Evolutionary conservation across 2,329 filamentous ascomycete species (phyloP).

Genomic region (Fusarium stilboides): DNA sequence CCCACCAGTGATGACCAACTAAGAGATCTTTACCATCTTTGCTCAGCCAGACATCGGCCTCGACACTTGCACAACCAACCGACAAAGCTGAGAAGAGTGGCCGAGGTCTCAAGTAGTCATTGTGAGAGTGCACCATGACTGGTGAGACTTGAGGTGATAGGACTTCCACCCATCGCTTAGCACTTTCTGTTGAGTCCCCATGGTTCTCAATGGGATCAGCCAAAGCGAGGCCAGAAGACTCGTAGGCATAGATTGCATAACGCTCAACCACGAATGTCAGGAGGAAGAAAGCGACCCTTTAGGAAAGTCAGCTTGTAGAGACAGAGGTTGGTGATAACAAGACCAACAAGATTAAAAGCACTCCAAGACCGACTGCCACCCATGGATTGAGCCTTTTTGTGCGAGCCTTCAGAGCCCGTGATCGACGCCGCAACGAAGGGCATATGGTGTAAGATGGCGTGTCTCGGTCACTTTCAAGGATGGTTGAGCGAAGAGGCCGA

Average conservation of each 20-base stretch:
- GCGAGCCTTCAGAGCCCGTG: background rate
- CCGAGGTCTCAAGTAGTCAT: slow-evolving; percentile 76
- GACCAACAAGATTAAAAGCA: slow-evolving; percentile 33
- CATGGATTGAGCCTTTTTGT: slow-evolving; percentile 16
- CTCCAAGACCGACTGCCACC: slow-evolving; percentile 5
- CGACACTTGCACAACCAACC: slow-evolving; percentile 73
- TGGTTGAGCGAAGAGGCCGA: slow-evolving; percentile 21
- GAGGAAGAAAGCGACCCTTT: slow-evolving; percentile 30
- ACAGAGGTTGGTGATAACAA: too few species aligned
- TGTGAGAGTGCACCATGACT: slow-evolving; percentile 70
- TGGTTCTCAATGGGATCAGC: slow-evolving; percentile 32
- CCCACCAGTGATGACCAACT: slow-evolving; percentile 71
- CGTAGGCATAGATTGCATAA: slow-evolving; percentile 33
- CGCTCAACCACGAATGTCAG: slow-evolving; percentile 30
- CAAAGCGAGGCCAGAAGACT: slow-evolving; percentile 28
- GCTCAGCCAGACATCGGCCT: slow-evolving; percentile 77
- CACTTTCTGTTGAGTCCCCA: slow-evolving; percentile 27
- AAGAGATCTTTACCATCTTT: slow-evolving; percentile 65
- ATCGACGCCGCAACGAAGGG: background rate
- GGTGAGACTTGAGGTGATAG: slow-evolving; percentile 38
- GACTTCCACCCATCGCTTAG: slow-evolving; percentile 34
- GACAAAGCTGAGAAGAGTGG: slow-evolving; percentile 75
- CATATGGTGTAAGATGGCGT: background rate
- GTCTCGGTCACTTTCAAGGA: background rate
- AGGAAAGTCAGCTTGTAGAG: slow-evolving; percentile 5